phyloP scores from a whole-genome alignment of 1,139 yeast genomes.

The Yamadazyma pseudoaaseri region DNA sequence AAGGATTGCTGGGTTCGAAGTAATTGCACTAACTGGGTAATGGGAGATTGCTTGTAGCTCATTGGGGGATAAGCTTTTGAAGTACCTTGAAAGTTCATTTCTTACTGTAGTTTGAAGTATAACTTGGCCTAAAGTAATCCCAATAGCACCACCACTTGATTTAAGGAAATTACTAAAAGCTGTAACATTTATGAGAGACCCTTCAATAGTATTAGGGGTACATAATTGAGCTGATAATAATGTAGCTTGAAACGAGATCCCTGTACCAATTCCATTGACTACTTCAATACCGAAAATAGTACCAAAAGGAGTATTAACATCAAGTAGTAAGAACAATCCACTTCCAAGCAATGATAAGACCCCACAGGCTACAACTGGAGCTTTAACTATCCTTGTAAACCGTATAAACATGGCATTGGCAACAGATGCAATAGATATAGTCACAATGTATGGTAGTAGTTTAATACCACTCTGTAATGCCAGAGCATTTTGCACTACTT shows the following conservation, averaged over 20 bases:
- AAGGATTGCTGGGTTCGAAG: slow-evolving; percentile 30
- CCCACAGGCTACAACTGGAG: slow-evolving; percentile 44
- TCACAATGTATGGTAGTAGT: slow-evolving; percentile 52
- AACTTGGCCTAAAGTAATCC: slow-evolving; percentile 47
- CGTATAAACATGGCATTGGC: slow-evolving; percentile 46
- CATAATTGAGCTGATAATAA: slow-evolving; percentile 52
- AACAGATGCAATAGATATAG: slow-evolving; percentile 50
- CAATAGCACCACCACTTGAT: slow-evolving; percentile 49
- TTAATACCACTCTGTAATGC: slow-evolving; percentile 62
- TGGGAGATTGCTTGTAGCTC: slow-evolving; percentile 17
- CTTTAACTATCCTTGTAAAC: slow-evolving; percentile 48
- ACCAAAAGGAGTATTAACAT: slow-evolving; percentile 31
- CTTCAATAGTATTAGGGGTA: slow-evolving; percentile 50
- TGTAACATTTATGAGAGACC: slow-evolving; percentile 51
- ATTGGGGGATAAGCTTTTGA: slow-evolving; percentile 16
- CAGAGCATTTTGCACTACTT: slow-evolving; percentile 44
- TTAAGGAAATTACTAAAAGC: slow-evolving; percentile 47
- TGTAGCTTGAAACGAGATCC: slow-evolving; percentile 53
- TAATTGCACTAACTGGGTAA: slow-evolving; percentile 20
- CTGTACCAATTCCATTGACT: slow-evolving; percentile 54
- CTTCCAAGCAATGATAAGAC: slow-evolving; percentile 48
- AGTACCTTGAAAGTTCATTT: slow-evolving; percentile 18
- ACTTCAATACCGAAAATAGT: slow-evolving; percentile 53
- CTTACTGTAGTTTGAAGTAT: slow-evolving; percentile 35
- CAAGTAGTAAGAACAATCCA: slow-evolving; percentile 48